Evolutionary conservation across 345 rosid species (phyloP).

Genomic region (Carallia pectinifolia): DNA sequence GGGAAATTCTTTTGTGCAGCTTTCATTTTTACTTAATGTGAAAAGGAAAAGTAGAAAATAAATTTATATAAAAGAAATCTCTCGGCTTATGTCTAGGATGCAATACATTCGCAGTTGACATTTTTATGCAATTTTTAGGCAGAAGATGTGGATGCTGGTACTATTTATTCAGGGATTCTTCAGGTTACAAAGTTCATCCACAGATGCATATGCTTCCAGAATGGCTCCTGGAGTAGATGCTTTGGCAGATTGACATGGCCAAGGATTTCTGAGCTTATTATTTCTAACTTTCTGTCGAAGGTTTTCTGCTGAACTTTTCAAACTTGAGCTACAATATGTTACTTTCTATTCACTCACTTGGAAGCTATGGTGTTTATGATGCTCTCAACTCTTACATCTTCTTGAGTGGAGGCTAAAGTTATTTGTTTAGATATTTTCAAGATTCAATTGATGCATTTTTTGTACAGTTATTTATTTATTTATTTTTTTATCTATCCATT

Average conservation of each 20-base stretch:
- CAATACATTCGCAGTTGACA: not conserved
- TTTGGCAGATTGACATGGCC: conserved; percentile 96
- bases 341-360: not conserved
- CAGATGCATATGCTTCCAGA: conserved; percentile 67
- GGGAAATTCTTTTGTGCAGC: not conserved
- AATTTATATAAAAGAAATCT: not conserved
- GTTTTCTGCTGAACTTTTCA: conserved; percentile 33
- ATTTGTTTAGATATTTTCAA: not conserved
- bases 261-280: conserved; percentile 79
- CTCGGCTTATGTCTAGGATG: not conserved
- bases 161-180: conserved; percentile 56
- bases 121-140: conserved; percentile 35
- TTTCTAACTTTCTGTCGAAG: conserved; percentile 88
- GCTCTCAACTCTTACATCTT: not conserved
- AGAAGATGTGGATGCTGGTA: conserved; percentile 53
- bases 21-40: not conserved
- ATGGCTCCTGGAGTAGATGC: conserved; percentile 66
- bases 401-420: not conserved
- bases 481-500: not conserved
- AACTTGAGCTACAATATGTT: not conserved
- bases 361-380: not conserved
- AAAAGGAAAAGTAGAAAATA: not conserved
- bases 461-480: not conserved
- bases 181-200: conserved; percentile 62
- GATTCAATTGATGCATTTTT: not conserved